Evolutionary conservation across 129 eudicot genomes (phyloP), one percentile per base, ranked within the genome.

Genomic region (Heracleum sosnowskyi): DNA sequence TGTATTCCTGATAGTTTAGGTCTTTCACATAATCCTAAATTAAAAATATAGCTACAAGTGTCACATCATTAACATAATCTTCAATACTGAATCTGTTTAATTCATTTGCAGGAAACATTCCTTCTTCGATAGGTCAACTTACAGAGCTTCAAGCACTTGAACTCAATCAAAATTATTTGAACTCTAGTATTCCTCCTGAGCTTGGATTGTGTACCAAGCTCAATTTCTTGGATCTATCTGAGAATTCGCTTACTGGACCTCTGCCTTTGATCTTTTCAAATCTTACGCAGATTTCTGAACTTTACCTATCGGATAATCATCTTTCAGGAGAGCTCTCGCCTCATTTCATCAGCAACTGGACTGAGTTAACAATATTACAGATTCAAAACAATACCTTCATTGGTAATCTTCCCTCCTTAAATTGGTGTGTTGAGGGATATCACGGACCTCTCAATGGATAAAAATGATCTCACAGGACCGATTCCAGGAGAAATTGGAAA

Each of bases 61-160:
- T 6, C 11, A 9, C 42, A 74, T 79, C 80, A 78, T n/a, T 44
- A 85, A 17, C 83, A 84, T 4, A 60, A 82, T 81, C 91, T 91
- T 46, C 77, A 89, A 80, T 86, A 36, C 44, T 91, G 79, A 86
- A 80, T 4, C 36, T 87, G 77, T 69, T 7, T 53, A 91, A 91
- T 74, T 81, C 86, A 33, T 83, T 91, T 73, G 74, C 74, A 75
- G 92, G 94, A 47, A 29, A 79, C 11, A 83, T 91, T 42, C 95
- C 97, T 74, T 70, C 90, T 79, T 90, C 93, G 28, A 75, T 92
- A 69, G 90, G 97, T 31, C 90, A 79, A 18, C 89, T 90, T 75
- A 79, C n/a, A 57, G 77, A 80, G 53, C 93, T 92, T 42, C 42
- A 42, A 31, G 16, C 0, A 35, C 79, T 92, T 7, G 91, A 93